Percentiles rank a stretch among this genome's conserved stretches.
These are phyloP conservation scores for Alternaria hordeiaustralica DNA, from an alignment of 2,329 filamentous ascomycete species.

Conservation along the genomic window DNA sequence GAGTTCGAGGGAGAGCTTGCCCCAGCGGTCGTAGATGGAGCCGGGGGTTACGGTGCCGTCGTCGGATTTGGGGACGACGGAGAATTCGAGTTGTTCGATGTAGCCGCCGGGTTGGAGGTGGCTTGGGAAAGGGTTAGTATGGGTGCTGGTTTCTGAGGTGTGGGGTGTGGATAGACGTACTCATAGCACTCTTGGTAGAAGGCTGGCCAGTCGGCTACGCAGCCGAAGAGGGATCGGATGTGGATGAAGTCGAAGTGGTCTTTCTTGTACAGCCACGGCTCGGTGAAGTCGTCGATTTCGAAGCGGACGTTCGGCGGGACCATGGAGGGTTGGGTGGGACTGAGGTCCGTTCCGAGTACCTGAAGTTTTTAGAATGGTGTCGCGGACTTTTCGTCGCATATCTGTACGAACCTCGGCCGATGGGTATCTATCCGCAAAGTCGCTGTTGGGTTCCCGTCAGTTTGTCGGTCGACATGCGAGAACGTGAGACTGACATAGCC, in stretches of 20 bases:
- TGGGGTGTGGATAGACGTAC: constrained; percentile 20
- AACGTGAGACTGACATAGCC: constrained; percentile 41
- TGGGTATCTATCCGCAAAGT: constrained; percentile 51
- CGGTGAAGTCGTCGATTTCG: constrained; percentile 42
- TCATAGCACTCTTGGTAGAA: constrained; percentile 27
- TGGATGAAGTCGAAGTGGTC: constrained; percentile 34
- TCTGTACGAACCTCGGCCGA: constrained; percentile 30
- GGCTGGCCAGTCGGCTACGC: constrained; percentile 28
- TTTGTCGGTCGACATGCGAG: not conserved
- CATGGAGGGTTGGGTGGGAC: constrained; percentile 49
- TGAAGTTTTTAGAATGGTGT: constrained; percentile 20
- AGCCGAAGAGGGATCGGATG: constrained; percentile 24
- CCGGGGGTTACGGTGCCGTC: constrained; percentile 33
- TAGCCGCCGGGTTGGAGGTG: constrained; percentile 41
- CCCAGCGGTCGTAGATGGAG: constrained; percentile 34
- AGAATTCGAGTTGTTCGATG: constrained; percentile 36
- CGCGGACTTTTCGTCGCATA: not conserved
- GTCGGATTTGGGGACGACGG: constrained; percentile 30
- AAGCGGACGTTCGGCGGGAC: constrained; percentile 42
- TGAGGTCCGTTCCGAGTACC: constrained; percentile 47
- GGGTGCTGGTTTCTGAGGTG: not conserved
- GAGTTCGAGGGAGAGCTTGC: constrained; percentile 31
- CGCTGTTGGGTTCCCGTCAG: constrained; percentile 19
- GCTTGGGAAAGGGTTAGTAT: constrained; percentile 8
- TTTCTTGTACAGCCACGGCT: constrained; percentile 37